Percentiles rank a stretch among this genome's conserved stretches.
phyloP scores from a whole-genome alignment of 345 rosid species.

The Capsella bursapastoris region DNA sequence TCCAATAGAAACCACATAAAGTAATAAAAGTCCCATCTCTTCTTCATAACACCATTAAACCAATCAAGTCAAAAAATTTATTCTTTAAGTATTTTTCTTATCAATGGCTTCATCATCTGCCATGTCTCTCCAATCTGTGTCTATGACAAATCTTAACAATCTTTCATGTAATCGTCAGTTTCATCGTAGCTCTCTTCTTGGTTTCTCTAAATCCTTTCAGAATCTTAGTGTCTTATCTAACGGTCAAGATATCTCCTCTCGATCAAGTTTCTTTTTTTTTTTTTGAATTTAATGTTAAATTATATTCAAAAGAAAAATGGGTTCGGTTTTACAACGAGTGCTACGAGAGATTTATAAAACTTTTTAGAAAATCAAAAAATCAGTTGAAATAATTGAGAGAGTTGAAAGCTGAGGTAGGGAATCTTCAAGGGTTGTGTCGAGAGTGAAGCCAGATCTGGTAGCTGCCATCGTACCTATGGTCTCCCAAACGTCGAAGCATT shows the following conservation, averaged over 20 bases:
- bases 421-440: no score
- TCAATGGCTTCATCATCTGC: constrained; percentile 31
- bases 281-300: no score
- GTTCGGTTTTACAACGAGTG: no score
- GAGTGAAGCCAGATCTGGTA: no score
- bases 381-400: no score
- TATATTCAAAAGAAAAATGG: no score
- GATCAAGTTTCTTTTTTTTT: constrained; percentile 22
- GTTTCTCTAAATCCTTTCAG: constrained; percentile 31
- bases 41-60: not conserved
- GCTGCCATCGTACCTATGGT: no score
- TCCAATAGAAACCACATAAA: constrained; percentile 13
- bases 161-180: constrained; percentile 10
- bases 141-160: constrained; percentile 22
- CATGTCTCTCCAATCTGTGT: constrained; percentile 26
- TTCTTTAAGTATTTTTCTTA: not conserved
- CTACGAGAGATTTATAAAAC: no score
- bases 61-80: not conserved
- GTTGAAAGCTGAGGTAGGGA: no score
- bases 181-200: constrained; percentile 29
- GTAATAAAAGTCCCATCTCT: not conserved
- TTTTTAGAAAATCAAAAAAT: no score
- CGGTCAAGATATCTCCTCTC: constrained; percentile 27
- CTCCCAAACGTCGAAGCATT: no score
- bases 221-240: constrained; percentile 35